These are phyloP conservation scores for Carallia pectinifolia DNA, from an alignment of 345 rosid species.

Conservation along the genomic window DNA sequence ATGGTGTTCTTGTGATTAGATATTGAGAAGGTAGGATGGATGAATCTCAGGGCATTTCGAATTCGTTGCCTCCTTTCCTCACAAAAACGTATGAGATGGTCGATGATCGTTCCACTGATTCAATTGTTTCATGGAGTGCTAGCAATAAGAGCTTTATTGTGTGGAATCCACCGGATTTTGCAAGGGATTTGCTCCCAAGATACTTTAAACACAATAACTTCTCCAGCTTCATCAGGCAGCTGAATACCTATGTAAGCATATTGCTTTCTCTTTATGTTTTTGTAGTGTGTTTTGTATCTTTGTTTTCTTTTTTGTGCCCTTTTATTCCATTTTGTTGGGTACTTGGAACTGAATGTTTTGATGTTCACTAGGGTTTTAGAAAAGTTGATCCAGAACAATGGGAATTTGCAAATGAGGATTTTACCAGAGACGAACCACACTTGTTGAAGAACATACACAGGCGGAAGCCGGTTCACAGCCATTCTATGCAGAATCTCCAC, in stretches of 20 bases:
- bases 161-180: slow-evolving; percentile 70
- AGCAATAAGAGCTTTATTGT: slow-evolving; percentile 72
- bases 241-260: slow-evolving; percentile 79
- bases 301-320: background rate
- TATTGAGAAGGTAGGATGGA: slow-evolving; percentile 47
- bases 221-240: slow-evolving; percentile 97
- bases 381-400: slow-evolving; percentile 83
- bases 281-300: background rate
- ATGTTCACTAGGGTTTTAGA: slow-evolving; percentile 66
- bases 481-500: slow-evolving; percentile 58
- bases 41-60: slow-evolving; percentile 63
- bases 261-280: slow-evolving; percentile 1
- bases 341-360: slow-evolving; percentile 17
- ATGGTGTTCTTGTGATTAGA: slow-evolving; percentile 12
- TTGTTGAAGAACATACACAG: slow-evolving; percentile 87
- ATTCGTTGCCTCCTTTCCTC: slow-evolving; percentile 85
- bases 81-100: slow-evolving; percentile 90
- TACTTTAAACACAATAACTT: slow-evolving; percentile 92
- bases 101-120: slow-evolving; percentile 66
- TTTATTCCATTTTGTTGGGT: background rate
- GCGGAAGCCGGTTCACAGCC: slow-evolving; percentile 92
- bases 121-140: slow-evolving; percentile 75
- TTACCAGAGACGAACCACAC: slow-evolving; percentile 64
- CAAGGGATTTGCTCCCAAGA: slow-evolving; percentile 71
- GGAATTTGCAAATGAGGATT: slow-evolving; percentile 93